Conservation (phyloP, 192 early-diverging fungal species). For the Chytriomyces hyalinus region DNA sequence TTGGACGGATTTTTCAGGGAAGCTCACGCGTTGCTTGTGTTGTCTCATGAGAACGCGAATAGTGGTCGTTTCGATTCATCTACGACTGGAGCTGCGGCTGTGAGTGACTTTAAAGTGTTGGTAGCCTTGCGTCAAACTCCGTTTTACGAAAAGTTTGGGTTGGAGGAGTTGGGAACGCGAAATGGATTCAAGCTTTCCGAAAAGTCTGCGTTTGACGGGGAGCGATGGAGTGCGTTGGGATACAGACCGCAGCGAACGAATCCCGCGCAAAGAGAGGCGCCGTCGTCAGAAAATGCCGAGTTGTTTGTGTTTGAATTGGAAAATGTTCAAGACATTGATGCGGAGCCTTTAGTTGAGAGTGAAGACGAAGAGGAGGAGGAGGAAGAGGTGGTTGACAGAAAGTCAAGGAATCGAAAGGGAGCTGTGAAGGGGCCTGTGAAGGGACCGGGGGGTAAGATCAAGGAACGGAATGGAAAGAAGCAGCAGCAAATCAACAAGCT, state of each 20-base stretch:
- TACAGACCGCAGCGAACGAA: slow-evolving; percentile 51
- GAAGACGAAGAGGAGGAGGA: slow-evolving; percentile 17
- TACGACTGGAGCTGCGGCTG: not conserved
- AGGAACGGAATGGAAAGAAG: slow-evolving; percentile 2
- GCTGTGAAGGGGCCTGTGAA: not conserved
- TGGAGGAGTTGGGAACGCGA: slow-evolving; percentile 34
- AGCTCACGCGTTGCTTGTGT: slow-evolving; percentile 16
- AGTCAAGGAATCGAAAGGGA: not conserved
- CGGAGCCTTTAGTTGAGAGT: not conserved
- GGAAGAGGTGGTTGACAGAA: not conserved
- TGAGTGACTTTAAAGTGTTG: slow-evolving; percentile 36
- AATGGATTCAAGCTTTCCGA: slow-evolving; percentile 30
- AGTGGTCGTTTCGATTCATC: not conserved
- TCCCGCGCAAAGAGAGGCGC: slow-evolving; percentile 50
- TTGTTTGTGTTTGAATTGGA: slow-evolving; percentile 42
- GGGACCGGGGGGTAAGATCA: not conserved
- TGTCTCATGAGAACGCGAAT: not conserved
- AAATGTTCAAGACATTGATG: not conserved
- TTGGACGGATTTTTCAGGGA: slow-evolving; percentile 41
- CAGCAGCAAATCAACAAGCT: not conserved
- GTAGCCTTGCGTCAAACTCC: slow-evolving; percentile 48
- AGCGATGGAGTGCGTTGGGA: slow-evolving; percentile 44
- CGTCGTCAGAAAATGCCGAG: slow-evolving; percentile 46
- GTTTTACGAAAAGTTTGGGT: slow-evolving; percentile 45
- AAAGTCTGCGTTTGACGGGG: slow-evolving; percentile 35